These are phyloP conservation scores for Alternaria sp. DNA, from an alignment of 2,329 filamentous ascomycete genomes.

Conservation along the genomic window DNA sequence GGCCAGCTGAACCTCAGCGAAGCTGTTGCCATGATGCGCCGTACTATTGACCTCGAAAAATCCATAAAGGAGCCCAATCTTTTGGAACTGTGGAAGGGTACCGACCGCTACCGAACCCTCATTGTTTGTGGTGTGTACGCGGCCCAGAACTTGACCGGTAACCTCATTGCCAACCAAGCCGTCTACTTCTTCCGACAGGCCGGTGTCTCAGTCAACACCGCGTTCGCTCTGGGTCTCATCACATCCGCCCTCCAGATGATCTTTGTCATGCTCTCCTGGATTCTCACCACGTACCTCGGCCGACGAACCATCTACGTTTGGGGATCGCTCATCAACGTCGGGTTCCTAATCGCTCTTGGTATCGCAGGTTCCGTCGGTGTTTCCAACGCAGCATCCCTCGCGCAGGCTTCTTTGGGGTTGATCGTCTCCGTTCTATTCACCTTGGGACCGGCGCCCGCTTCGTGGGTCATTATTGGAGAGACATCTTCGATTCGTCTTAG, in stretches of 20 bases:
- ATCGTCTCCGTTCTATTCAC: conserved; percentile 72
- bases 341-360: conserved; percentile 66
- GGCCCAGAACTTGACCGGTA: conserved; percentile 69
- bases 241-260: conserved; percentile 69
- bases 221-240: conserved; percentile 70
- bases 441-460: conserved; percentile 68
- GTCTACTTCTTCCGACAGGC: conserved; percentile 71
- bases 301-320: conserved; percentile 71
- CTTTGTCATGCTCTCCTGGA: conserved; percentile 72
- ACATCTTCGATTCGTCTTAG: conserved; percentile 71
- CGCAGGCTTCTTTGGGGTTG: conserved; percentile 69
- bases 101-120: conserved; percentile 63
- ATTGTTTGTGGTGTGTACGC: conserved; percentile 67
- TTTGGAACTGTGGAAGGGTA: conserved; percentile 64
- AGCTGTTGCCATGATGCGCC: conserved; percentile 67
- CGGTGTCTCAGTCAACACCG: conserved; percentile 62
- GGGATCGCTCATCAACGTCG: conserved; percentile 64
- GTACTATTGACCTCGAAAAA: conserved; percentile 64
- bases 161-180: conserved; percentile 69
- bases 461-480: conserved; percentile 73
- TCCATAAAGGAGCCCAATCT: conserved; percentile 58
- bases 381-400: conserved; percentile 56
- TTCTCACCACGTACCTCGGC: conserved; percentile 70
- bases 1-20: conserved; percentile 54
- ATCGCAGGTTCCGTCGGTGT: conserved; percentile 63